Percentiles rank a stretch among this genome's conserved stretches.
phyloP scores from a whole-genome alignment of 2,329 filamentous ascomycete genomes.

The Myriangium duriaei region DNA sequence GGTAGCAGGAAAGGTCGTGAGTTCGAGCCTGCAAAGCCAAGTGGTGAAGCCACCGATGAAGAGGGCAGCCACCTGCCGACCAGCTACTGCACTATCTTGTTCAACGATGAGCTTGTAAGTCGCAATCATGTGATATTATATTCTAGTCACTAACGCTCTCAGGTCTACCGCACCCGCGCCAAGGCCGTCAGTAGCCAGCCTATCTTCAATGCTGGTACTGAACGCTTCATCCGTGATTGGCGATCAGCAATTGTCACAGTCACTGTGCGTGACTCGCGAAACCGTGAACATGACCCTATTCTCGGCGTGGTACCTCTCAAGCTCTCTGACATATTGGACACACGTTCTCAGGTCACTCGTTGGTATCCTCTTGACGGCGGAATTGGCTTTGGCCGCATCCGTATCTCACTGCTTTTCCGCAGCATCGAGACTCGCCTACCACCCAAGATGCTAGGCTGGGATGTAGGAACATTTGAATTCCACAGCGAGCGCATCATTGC shows the following conservation, averaged over 20 bases:
- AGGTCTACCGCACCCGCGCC: slow-evolving; percentile 80
- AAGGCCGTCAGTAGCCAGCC: slow-evolving; percentile 91
- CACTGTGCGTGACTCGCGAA: slow-evolving; percentile 75
- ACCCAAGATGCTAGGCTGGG: slow-evolving; percentile 79
- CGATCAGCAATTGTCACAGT: slow-evolving; percentile 74
- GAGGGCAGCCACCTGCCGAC: slow-evolving; percentile 68
- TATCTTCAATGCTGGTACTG: slow-evolving; percentile 93
- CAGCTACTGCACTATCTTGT: slow-evolving; percentile 83
- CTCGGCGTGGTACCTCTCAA: slow-evolving; percentile 84
- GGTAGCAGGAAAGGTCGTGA: slow-evolving; percentile 74
- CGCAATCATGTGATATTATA: not conserved
- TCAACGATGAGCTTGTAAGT: slow-evolving; percentile 68
- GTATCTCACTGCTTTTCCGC: slow-evolving; percentile 81
- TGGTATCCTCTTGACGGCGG: slow-evolving; percentile 98
- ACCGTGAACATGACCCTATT: slow-evolving; percentile 88
- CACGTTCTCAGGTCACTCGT: slow-evolving; percentile 70
- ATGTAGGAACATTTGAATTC: slow-evolving; percentile 91
- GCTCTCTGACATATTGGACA: slow-evolving; percentile 76
- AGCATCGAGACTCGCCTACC: slow-evolving; percentile 77
- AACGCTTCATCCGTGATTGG: slow-evolving; percentile 90
- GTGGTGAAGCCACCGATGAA: slow-evolving; percentile 79
- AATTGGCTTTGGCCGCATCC: slow-evolving; percentile 75
- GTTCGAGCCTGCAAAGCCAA: slow-evolving; percentile 75
- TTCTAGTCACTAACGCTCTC: slow-evolving; percentile 13
- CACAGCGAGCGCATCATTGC: slow-evolving; percentile 56